A percentile compares a stretch with the other conserved stretches of the same genome.
Conservation (phyloP, 257 asterid species). For the Rauvolfia tetraphylla region DNA sequence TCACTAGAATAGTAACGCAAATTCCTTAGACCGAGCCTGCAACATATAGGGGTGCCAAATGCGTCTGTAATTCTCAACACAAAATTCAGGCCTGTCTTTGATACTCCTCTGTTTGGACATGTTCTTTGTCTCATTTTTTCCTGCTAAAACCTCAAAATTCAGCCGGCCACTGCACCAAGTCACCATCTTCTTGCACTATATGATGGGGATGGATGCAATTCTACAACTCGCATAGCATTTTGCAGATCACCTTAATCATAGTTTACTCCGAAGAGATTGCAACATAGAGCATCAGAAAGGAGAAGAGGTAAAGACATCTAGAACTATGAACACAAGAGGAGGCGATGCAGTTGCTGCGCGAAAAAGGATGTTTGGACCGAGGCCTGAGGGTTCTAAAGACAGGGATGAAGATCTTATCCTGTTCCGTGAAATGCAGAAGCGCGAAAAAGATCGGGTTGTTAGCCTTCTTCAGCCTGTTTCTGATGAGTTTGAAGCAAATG, state of each 20-base stretch:
- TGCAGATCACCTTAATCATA: background rate
- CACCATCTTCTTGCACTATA: background rate
- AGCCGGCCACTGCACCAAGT: conserved; percentile 14
- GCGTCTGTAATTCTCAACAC: conserved; percentile 7
- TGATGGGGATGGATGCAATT: background rate
- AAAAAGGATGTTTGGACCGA: conserved; percentile 8
- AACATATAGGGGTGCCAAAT: conserved; percentile 10
- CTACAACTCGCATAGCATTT: background rate
- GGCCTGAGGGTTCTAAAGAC: conserved; percentile 28
- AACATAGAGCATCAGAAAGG: background rate
- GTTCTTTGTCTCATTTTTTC: conserved; percentile 1
- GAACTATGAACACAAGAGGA: conserved; percentile 31
- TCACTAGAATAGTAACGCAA: background rate
- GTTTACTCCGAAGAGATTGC: background rate
- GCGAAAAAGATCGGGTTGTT: conserved; percentile 40
- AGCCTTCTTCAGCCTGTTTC: conserved; percentile 72
- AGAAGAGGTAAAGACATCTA: background rate
- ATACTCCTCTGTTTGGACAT: background rate
- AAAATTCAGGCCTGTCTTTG: conserved; percentile 1
- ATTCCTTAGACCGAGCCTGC: background rate
- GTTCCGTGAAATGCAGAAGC: conserved; percentile 58
- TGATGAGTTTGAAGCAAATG: conserved; percentile 57
- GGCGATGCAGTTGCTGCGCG: conserved; percentile 10
- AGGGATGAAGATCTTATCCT: conserved; percentile 68
- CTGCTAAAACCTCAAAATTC: conserved; percentile 1